Base-by-base conservation (phyloP, 192 early-diverging fungal genomes). In the Jimgerdemannia flammicorona region DNA sequence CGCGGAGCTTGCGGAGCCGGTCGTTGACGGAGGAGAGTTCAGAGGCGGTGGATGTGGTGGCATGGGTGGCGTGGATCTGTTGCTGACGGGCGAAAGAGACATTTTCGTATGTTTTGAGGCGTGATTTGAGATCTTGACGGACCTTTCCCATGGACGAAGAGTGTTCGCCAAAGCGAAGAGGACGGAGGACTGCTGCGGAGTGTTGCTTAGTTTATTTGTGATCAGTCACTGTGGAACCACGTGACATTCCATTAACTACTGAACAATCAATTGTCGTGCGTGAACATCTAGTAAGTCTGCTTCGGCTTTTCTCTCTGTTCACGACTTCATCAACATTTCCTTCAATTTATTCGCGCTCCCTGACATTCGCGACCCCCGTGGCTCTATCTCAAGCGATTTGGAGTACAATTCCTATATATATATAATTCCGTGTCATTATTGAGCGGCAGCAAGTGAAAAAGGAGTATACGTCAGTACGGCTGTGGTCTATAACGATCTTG, bases 1-100 rank as follows among this genome's bases (percentile, higher is more conserved):
- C 64, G n/a, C 72, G 72, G 40, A 73, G 19, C 20, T 65, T 73
- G 39, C 64, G 40, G n/a, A 73, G 43, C 11, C 66, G 64, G 8
- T 20, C 64, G 14, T 19, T 73, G 29, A 73, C 63, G 41, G 72
- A 63, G 40, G 29, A 14, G 49, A 59, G 8, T 6, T 59, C 49
- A 59, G 49, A 59, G 49, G 49, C 14, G 14, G 49, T 10, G 49
- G 14, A 6, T 59, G 49, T 59, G 6, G 49, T 14, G 2, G 49
- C 14, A 59, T 59, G 6, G 49, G 6, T 59, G 49, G 49, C 14
- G 29, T 29, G 29, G 29, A 1, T 29, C 29, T 29, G 29, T 29
- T 29, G 29, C 29, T 29, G 29, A 29, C 29, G 29, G 29, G 29
- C 29, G 14, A 59, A 14, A 2, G 49, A 59, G 49, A 14, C 14